A percentile compares a stretch with the other conserved stretches of the same genome.
Evolutionary conservation across 441 rosid genomes (phyloP).

Genomic region (Erodium moschatum): DNA sequence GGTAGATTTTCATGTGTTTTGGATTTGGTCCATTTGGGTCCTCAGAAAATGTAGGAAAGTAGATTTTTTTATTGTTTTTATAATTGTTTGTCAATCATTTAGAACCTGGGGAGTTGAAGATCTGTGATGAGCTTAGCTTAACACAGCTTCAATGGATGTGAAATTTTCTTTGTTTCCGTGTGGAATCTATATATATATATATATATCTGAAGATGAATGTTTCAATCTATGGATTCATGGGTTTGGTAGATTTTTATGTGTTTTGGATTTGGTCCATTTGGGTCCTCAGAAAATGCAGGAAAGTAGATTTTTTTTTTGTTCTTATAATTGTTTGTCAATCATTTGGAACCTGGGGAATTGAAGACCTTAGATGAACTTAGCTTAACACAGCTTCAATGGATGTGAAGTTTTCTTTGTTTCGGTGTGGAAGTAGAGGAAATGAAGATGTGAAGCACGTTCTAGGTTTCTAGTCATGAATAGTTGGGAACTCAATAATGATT

Average conservation of each 20-base stretch:
- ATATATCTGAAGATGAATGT: too few species aligned
- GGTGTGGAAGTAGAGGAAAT: not conserved
- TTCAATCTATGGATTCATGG: not conserved
- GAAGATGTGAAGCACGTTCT: not conserved
- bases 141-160: not conserved
- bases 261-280: slow-evolving; percentile 7
- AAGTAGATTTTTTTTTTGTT: not conserved
- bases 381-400: not conserved
- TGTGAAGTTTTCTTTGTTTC: not conserved
- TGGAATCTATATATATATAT: not conserved
- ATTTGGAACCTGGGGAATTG: not conserved
- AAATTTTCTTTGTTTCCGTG: not conserved
- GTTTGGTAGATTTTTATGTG: not conserved
- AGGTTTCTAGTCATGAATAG: not conserved
- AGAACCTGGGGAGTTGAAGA: not conserved
- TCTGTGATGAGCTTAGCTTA: not conserved
- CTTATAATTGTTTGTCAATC: not conserved
- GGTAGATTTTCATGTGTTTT: not conserved
- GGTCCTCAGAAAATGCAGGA: slow-evolving; percentile 12
- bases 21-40: slow-evolving; percentile 10
- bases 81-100: not conserved
- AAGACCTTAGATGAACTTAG: not conserved
- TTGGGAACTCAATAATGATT: not conserved
- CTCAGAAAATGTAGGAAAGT: slow-evolving; percentile 12
- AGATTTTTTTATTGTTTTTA: not conserved